Percentiles rank a stretch among this genome's conserved stretches.
phyloP scores from a whole-genome alignment of 495 filamentous ascomycete genomes.

The Sphaerosporella brunnea region DNA sequence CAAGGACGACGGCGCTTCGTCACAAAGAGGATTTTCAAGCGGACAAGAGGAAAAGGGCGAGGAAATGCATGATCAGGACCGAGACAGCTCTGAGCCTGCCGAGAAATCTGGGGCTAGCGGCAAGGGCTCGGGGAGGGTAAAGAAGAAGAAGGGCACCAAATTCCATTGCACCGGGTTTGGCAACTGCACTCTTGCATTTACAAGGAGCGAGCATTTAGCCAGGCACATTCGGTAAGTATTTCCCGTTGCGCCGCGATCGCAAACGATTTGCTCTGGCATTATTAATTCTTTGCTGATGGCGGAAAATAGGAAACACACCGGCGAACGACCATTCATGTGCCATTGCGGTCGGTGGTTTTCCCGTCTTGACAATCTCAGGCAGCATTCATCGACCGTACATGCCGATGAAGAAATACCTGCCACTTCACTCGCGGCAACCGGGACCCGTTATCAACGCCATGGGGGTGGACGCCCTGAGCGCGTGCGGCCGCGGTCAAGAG shows the following conservation, averaged over 20 bases:
- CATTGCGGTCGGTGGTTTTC: conserved; percentile 92
- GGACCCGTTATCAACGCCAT: conserved; percentile 84
- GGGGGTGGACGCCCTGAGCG: conserved; percentile 54
- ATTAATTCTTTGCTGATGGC: background rate
- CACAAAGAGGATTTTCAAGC: background rate
- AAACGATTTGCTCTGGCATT: background rate
- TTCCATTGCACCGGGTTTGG: conserved; percentile 98
- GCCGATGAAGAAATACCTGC: conserved; percentile 92
- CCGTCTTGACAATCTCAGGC: conserved; percentile 85
- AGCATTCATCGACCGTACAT: conserved; percentile 95
- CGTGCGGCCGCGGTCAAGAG: conserved; percentile 11
- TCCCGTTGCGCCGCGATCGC: conserved; percentile 3
- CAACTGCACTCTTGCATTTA: conserved; percentile 87
- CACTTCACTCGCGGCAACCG: conserved; percentile 84
- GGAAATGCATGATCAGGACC: conserved; percentile 1
- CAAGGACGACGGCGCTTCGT: background rate
- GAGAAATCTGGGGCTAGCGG: conserved; percentile 4
- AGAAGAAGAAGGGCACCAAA: conserved; percentile 73
- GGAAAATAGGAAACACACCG: conserved; percentile 69
- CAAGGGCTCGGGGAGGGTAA: conserved; percentile 15
- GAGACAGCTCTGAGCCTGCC: conserved; percentile 1
- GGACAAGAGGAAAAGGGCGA: background rate
- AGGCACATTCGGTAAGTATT: conserved; percentile 64
- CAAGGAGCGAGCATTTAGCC: conserved; percentile 86
- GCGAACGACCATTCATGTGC: conserved; percentile 92